Evolutionary conservation across 2,329 filamentous ascomycete species (phyloP), one percentile per base, ranked within the genome.

Genomic region (Achaetomium macrosporum): DNA sequence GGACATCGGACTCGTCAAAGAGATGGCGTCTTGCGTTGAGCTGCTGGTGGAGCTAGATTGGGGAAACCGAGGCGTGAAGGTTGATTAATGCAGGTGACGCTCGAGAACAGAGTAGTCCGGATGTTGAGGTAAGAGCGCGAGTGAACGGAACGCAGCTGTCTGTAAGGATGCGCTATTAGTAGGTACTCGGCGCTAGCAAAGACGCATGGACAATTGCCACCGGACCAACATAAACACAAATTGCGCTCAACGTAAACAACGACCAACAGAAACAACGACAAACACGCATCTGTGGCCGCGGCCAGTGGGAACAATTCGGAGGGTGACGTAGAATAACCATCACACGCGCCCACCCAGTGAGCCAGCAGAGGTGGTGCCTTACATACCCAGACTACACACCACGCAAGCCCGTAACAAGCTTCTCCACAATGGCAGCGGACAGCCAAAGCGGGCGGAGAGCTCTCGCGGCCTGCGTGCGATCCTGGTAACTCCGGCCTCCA

Each of bases 1-100:
- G 54, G 57, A 61, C 62, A 63, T 64, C 47, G 59, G 62, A 58
- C 52, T 56, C 30, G 39, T 47, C 42, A 55, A 59, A 56, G 50
- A 47, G 35, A 37, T 33, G 17, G 44, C 37, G 37, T 56, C 39
- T 25, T 33, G 55, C 19, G 31, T 6, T 42, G 15, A 40, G 15
- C 35, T 13, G n/a, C 6, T 37, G 15, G n/a, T 37, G 35, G 15
- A 8, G 35, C 35, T 37, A 8, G n/a, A n/a, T 8, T 37, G 15
- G 15, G 13, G 15, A 16, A 5, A 37, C 13, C 35, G 15, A 13
- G n/a, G 25, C 25, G 25, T 7, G 25, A 25, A 25, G 25, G 25
- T 25, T 25, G 25, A 4, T 25, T 4, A 7, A 25, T 25, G 7
- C 4, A 25, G 25, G 25, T 25, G 25, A 7, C 7, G 25, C 25